These are phyloP conservation scores for Neurospora tetrasperma DNA, from an alignment of 495 filamentous ascomycete genomes.

Conservation along the genomic window DNA sequence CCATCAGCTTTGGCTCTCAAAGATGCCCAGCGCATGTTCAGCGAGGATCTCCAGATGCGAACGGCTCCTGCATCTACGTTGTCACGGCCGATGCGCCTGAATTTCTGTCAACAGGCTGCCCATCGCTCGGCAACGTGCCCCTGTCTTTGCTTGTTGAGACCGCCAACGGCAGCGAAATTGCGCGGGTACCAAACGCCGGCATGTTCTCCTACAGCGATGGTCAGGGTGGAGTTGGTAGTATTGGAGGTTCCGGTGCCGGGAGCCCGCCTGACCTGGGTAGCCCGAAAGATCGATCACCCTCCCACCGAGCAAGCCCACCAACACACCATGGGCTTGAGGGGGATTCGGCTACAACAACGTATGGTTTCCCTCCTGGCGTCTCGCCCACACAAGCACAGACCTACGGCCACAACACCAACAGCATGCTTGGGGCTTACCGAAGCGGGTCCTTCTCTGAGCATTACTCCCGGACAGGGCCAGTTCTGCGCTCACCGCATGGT, in stretches of 20 bases:
- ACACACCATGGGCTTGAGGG: constrained; percentile 20
- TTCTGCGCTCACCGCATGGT: constrained; percentile 39
- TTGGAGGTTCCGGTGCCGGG: constrained; percentile 24
- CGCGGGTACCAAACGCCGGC: constrained; percentile 55
- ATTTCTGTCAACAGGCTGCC: constrained; percentile 54
- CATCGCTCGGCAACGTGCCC: constrained; percentile 55
- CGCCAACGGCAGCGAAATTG: constrained; percentile 49
- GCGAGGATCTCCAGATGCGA: constrained; percentile 48
- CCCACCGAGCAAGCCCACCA: constrained; percentile 29
- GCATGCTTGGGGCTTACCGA: constrained; percentile 37
- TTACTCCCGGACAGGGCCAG: constrained; percentile 34
- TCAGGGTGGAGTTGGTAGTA: constrained; percentile 24
- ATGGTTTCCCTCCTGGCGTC: constrained; percentile 33
- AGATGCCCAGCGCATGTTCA: constrained; percentile 52
- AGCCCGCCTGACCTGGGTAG: constrained; percentile 36
- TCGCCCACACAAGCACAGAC: constrained; percentile 25
- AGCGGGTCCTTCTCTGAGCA: constrained; percentile 33
- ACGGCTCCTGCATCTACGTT: constrained; percentile 54
- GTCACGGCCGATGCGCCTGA: constrained; percentile 63
- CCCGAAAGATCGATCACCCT: constrained; percentile 36
- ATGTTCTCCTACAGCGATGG: constrained; percentile 57
- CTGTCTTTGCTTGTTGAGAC: constrained; percentile 63
- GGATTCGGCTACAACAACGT: constrained; percentile 35
- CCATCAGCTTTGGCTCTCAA: constrained; percentile 65
- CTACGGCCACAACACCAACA: constrained; percentile 31